These are phyloP conservation scores for Cryptosporidium xiaoi DNA, from an alignment of 169 alveolate genomes.

Conservation along the genomic window DNA sequence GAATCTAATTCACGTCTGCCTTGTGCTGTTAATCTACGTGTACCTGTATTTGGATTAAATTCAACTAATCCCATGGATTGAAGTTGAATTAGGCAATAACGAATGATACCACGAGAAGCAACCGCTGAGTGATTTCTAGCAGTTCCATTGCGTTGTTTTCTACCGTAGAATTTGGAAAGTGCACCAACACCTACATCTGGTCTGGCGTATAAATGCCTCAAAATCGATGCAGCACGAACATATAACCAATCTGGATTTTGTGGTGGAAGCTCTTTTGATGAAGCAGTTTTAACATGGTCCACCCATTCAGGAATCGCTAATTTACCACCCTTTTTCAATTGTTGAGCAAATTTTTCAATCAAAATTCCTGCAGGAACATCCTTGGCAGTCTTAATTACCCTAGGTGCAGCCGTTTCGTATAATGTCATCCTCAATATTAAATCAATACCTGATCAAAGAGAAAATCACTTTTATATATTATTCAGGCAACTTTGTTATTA, in stretches of 20 bases:
- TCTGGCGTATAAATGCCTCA: conserved; percentile 93
- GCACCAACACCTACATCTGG: conserved; percentile 94
- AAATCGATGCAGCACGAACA: conserved; percentile 95
- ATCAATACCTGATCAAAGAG: background rate
- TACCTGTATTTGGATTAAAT: conserved; percentile 88
- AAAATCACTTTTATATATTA: background rate
- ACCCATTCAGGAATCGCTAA: conserved; percentile 96
- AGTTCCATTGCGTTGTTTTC: conserved; percentile 91
- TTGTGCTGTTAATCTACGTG: conserved; percentile 85
- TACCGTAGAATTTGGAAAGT: conserved; percentile 92
- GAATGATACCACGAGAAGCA: conserved; percentile 94
- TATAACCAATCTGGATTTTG: conserved; percentile 96
- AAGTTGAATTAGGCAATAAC: conserved; percentile 93
- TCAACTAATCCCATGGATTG: conserved; percentile 93
- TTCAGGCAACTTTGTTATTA: background rate
- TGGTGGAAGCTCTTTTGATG: conserved; percentile 95
- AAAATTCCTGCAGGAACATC: conserved; percentile 95
- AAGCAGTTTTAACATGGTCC: conserved; percentile 93
- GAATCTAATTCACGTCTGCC: conserved; percentile 86
- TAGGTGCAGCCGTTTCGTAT: conserved; percentile 74
- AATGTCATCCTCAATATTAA: conserved; percentile 30
- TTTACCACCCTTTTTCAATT: conserved; percentile 93
- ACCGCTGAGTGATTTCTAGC: conserved; percentile 90
- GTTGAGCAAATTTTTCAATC: conserved; percentile 93
- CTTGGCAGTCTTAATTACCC: conserved; percentile 86